Conservation (phyloP, 2,329 filamentous ascomycete genomes). For the Kalmusia sp. region DNA sequence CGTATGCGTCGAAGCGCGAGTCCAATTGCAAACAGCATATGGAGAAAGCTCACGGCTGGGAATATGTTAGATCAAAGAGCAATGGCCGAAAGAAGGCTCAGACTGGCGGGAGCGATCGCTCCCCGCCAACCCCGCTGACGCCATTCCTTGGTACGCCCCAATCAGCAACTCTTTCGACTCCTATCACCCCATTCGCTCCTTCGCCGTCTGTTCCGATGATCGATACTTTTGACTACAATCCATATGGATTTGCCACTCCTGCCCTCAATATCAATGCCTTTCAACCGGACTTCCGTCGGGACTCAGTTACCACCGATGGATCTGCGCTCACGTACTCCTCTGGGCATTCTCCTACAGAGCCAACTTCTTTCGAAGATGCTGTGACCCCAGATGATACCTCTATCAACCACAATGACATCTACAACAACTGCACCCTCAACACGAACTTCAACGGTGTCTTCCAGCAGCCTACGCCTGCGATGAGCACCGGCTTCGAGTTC, state of each 20-base stretch:
- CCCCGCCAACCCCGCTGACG: slow-evolving; percentile 44
- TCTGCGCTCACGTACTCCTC: slow-evolving; percentile 49
- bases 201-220: slow-evolving; percentile 51
- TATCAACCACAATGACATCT: slow-evolving; percentile 67
- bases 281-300: slow-evolving; percentile 45
- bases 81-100: slow-evolving; percentile 65
- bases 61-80: slow-evolving; percentile 90
- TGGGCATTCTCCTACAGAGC: slow-evolving; percentile 49
- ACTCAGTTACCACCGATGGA: slow-evolving; percentile 45
- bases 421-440: slow-evolving; percentile 62
- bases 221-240: slow-evolving; percentile 33
- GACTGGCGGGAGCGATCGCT: slow-evolving; percentile 30
- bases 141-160: slow-evolving; percentile 44
- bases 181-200: slow-evolving; percentile 47
- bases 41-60: slow-evolving; percentile 94
- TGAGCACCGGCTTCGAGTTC: slow-evolving; percentile 48
- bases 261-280: slow-evolving; percentile 35
- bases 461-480: slow-evolving; percentile 61
- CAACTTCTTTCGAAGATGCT: slow-evolving; percentile 51
- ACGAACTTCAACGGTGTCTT: slow-evolving; percentile 66
- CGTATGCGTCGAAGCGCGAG: slow-evolving; percentile 93
- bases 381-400: slow-evolving; percentile 56
- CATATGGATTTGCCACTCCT: slow-evolving; percentile 41
- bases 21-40: slow-evolving; percentile 99
- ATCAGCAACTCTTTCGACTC: slow-evolving; percentile 43